Percentiles rank a stretch among this genome's conserved stretches.
Conservation (phyloP, 352 stramenopile species). For the Pythium chondricola region DNA sequence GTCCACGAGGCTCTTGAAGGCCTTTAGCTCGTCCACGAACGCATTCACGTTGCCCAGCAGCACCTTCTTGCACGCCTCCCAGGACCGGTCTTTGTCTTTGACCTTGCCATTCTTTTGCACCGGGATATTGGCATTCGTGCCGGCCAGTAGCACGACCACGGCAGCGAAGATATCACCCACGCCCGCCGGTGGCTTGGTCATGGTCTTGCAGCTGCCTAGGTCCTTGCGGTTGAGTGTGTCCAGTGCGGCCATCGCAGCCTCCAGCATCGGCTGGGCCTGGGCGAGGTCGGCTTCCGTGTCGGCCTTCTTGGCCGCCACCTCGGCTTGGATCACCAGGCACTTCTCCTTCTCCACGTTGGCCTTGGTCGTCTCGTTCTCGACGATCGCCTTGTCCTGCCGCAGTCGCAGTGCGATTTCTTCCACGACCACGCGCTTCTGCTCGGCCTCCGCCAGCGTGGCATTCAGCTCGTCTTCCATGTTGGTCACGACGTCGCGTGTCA, state of each 20-base stretch:
- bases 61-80: constrained; percentile 91
- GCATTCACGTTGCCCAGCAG: constrained; percentile 90
- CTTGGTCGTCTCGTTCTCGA: constrained; percentile 89
- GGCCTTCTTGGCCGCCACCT: constrained; percentile 87
- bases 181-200: constrained; percentile 85
- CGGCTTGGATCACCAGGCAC: constrained; percentile 88
- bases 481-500: constrained; percentile 84
- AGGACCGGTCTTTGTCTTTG: constrained; percentile 91
- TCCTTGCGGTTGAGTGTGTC: constrained; percentile 90
- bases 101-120: constrained; percentile 93
- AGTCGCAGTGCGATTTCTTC: constrained; percentile 91
- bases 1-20: constrained; percentile 66
- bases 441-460: constrained; percentile 85
- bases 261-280: constrained; percentile 73
- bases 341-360: constrained; percentile 89
- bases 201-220: constrained; percentile 88
- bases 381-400: constrained; percentile 87
- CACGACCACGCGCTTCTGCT: constrained; percentile 89
- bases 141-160: constrained; percentile 72
- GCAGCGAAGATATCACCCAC: constrained; percentile 85
- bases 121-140: constrained; percentile 58
- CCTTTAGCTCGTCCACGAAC: constrained; percentile 90
- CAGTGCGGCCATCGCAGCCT: constrained; percentile 84
- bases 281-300: constrained; percentile 73
- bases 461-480: constrained; percentile 92